Conservation (phyloP, 768 basidiomycete species). For the Crassisporium funariophilum region DNA sequence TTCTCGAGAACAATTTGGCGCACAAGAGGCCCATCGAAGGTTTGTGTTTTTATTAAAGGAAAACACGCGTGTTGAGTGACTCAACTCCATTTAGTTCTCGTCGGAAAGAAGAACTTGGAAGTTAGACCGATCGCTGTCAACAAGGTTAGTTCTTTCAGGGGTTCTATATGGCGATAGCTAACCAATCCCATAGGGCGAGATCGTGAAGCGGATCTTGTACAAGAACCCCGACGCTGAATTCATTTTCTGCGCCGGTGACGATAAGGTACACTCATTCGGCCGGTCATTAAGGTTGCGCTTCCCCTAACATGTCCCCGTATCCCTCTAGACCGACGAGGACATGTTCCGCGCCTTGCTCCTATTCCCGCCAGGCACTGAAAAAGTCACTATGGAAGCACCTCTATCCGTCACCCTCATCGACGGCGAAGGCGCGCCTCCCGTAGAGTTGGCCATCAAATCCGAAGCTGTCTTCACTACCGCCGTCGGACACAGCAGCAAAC, state of each 20-base stretch:
- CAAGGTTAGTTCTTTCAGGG: conserved; percentile 52
- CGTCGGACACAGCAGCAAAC: conserved; percentile 88
- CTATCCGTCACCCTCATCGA: conserved; percentile 56
- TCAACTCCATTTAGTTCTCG: conserved; percentile 58
- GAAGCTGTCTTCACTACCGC: conserved; percentile 89
- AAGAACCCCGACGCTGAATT: conserved; percentile 93
- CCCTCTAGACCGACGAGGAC: conserved; percentile 87
- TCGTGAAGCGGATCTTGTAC: conserved; percentile 93
- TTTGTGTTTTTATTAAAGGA: conserved; percentile 28
- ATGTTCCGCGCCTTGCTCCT: conserved; percentile 92
- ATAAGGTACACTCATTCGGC: conserved; percentile 63
- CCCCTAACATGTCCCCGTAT: background rate
- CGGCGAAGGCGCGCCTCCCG: conserved; percentile 40
- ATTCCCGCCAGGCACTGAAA: conserved; percentile 48
- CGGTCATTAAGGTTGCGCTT: background rate
- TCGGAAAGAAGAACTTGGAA: conserved; percentile 98
- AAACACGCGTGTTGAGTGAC: too few relatives aligned
- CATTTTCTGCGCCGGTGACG: conserved; percentile 97
- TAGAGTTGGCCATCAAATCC: conserved; percentile 64
- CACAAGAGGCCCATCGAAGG: conserved; percentile 95
- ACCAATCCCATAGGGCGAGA: conserved; percentile 66
- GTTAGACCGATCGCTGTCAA: conserved; percentile 94
- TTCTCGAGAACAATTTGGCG: conserved; percentile 92
- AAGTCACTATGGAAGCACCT: conserved; percentile 59
- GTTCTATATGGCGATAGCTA: background rate